Conservation (phyloP, 306 rosid species). For the Malus sieversii region DNA sequence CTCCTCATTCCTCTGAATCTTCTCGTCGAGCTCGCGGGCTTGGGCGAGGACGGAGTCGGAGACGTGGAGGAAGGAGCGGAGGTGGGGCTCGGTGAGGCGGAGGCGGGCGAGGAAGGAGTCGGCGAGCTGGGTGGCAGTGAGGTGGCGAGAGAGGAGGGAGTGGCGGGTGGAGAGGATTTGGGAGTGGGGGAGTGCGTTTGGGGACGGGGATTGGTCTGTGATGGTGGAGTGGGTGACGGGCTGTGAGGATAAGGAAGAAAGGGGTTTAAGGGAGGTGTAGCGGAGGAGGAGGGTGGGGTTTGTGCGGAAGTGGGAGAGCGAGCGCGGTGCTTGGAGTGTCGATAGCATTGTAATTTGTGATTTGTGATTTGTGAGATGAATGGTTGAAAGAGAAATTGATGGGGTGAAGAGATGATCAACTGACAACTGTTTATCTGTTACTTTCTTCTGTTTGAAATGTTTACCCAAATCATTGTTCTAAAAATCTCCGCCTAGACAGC, state of each 20-base stretch:
- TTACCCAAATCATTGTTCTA: too few relatives aligned
- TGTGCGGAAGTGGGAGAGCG: slow-evolving; percentile 51
- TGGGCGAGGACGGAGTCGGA: slow-evolving; percentile 41
- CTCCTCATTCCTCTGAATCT: slow-evolving; percentile 43
- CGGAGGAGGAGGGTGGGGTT: slow-evolving; percentile 24
- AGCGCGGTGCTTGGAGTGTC: slow-evolving; percentile 70
- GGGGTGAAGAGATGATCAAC: background rate
- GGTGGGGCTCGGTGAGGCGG: slow-evolving; percentile 60
- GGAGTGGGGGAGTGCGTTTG: slow-evolving; percentile 28
- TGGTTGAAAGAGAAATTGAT: background rate
- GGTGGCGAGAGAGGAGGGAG: slow-evolving; percentile 59
- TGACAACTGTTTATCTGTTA: background rate
- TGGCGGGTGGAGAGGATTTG: slow-evolving; percentile 78
- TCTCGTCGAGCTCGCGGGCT: slow-evolving; percentile 49
- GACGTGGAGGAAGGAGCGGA: slow-evolving; percentile 76
- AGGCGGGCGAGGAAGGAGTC: slow-evolving; percentile 60
- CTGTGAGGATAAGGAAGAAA: slow-evolving; percentile 35
- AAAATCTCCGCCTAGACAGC: too few relatives aligned
- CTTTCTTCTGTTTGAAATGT: background rate
- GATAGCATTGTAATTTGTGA: slow-evolving; percentile 35
- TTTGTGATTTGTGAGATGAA: background rate
- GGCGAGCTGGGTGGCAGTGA: slow-evolving; percentile 59
- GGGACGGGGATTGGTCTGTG: slow-evolving; percentile 34
- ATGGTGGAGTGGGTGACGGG: slow-evolving; percentile 36
- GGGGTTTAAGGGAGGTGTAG: slow-evolving; percentile 12